Base-by-base conservation (phyloP, 2,329 filamentous ascomycete species). In the Paraphaeosphaeria minitans region DNA sequence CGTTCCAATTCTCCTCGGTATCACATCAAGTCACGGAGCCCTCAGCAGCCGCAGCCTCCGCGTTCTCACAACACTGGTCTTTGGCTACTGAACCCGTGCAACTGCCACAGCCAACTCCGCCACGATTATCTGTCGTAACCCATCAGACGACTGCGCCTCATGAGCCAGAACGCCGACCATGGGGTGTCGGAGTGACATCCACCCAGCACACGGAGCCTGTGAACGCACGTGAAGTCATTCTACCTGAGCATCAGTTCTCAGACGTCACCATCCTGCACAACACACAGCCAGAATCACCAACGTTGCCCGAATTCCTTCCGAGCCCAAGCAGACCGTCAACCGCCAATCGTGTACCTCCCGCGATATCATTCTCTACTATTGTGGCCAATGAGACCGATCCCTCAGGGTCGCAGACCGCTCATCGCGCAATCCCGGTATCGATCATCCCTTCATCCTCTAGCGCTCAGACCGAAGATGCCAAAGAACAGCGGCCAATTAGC, bases 251-350 rank as follows among this genome's bases (percentile, higher is more conserved):
- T 51, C 37, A 55, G 14, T 62, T 73, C 52, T 76, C 73, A 14
- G 63, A 65, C 53, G 66, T 75, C 16, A 68, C 59, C 33, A 68
- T 66, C 14, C 50, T 75, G 24, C 74, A 74, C 21, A 65, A 71
- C 33, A 66, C 65, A n/a, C 69, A 73, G 53, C 73, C 73, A 29
- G 74, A 76, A 57, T 75, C 73, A 19, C 73, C 73, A 39, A 74
- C 70, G 6, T 62, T 74, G 6, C 72, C 74, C 19, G 52, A 67
- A 10, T 72, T 74, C 61, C 59, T 76, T 5, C 72, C 71, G 14
- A 70, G 64, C 52, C 70, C 70, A n/a, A 74, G 68, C 48, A 67
- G 70, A 39, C 72, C 70, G 13, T 68, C 71, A 6, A 75, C 70
- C 19, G 67, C 72, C n/a, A 66, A 67, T 29, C 68, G 67, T 16